Evolutionary conservation across 352 stramenopile species (phyloP).

Genomic region (Globisporangium iwayamae): DNA sequence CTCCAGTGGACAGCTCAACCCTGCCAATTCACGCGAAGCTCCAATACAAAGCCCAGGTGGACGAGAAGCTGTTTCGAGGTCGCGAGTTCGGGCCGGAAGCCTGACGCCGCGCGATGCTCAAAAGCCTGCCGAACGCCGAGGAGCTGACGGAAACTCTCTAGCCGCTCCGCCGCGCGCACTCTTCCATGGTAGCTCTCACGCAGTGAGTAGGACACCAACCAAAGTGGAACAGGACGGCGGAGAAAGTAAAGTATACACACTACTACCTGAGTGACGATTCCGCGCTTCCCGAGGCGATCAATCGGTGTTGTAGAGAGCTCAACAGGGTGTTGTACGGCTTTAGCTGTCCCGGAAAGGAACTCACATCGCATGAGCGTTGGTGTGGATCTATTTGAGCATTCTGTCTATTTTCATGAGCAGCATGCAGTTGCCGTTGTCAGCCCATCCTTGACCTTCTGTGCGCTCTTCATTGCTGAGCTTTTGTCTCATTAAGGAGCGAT

Average conservation of each 20-base stretch:
- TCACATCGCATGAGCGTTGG: too few relatives aligned
- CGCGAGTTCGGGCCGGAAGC: not conserved
- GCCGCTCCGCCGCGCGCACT: not conserved
- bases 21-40: not conserved
- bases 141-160: not conserved
- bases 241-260: not conserved
- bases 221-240: not conserved
- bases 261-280: not conserved
- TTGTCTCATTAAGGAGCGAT: not conserved
- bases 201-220: not conserved
- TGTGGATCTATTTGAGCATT: not conserved
- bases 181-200: not conserved
- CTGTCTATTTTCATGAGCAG: not conserved
- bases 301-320: not conserved
- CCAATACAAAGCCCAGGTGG: not conserved
- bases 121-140: not conserved
- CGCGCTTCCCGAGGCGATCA: conserved; percentile 3
- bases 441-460: not conserved
- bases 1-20: too few relatives aligned
- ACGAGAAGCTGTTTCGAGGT: not conserved
- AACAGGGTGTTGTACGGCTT: too few relatives aligned
- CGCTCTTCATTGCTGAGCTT: not conserved
- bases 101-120: not conserved
- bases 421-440: not conserved
- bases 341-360: too few relatives aligned